phyloP scores from a whole-genome alignment of 495 filamentous ascomycete species.

The Trichoderma gamsii region DNA sequence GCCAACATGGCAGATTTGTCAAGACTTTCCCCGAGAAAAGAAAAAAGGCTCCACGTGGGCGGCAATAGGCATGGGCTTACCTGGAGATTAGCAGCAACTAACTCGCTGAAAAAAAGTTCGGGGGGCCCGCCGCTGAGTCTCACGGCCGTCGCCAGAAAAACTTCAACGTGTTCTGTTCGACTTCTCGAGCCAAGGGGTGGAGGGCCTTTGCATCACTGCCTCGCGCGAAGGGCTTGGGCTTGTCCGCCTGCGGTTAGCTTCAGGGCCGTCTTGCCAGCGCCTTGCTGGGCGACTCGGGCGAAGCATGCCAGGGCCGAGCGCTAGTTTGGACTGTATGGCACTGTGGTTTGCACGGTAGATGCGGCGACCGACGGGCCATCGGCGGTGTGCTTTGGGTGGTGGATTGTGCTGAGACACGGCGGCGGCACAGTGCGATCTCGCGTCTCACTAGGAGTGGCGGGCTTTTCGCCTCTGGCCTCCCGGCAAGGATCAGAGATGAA shows the following conservation, averaged over 20 bases:
- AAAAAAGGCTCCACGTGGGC: conserved; percentile 1
- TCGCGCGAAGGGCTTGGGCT: conserved; percentile 4
- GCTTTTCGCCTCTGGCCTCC: not conserved
- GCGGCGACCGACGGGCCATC: conserved; percentile 3
- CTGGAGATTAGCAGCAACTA: not conserved
- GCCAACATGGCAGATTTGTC: conserved; percentile 12
- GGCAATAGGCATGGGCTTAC: not conserved
- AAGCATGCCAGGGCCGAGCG: not conserved
- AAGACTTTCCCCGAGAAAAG: not conserved
- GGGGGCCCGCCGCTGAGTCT: not conserved
- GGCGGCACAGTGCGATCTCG: not conserved
- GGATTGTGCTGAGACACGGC: not conserved
- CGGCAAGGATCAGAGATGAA: not conserved
- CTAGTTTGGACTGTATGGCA: not conserved
- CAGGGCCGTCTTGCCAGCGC: conserved; percentile 3
- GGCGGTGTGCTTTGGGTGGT: not conserved
- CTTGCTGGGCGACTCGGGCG: not conserved
- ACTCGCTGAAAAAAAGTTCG: not conserved
- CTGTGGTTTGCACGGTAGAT: not conserved
- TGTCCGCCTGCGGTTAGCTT: not conserved
- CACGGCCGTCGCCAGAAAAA: conserved; percentile 3
- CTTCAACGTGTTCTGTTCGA: conserved; percentile 11
- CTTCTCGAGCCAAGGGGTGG: not conserved
- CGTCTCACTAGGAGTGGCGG: no score
- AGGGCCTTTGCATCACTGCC: conserved; percentile 8